Conservation (phyloP, 371 early-diverging fungal species). For the Batkoa obscura region DNA sequence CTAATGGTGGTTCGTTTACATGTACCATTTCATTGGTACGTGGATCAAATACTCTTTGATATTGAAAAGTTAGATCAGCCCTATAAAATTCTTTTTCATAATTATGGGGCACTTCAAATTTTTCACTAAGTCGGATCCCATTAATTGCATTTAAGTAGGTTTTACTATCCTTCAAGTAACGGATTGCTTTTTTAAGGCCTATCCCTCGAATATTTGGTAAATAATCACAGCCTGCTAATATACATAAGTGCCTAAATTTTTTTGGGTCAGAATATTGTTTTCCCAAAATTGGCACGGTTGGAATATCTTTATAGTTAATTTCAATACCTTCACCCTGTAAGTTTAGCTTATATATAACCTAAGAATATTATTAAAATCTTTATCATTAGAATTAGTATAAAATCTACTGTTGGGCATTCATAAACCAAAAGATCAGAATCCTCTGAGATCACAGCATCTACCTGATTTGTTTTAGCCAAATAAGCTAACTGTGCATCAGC, state of each 20-base stretch:
- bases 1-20: conserved; percentile 30
- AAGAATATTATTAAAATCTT: neutral
- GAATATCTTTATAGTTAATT: conserved; percentile 27
- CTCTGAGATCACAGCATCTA: conserved; percentile 80
- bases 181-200: conserved; percentile 70
- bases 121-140: conserved; percentile 14
- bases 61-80: conserved; percentile 63
- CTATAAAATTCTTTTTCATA: conserved; percentile 39
- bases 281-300: conserved; percentile 21
- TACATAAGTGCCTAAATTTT: conserved; percentile 76
- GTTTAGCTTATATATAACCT: conserved; percentile 68
- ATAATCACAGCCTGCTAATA: conserved; percentile 96
- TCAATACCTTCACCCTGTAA: conserved; percentile 39
- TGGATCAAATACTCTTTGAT: conserved; percentile 67
- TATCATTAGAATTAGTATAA: too few relatives aligned
- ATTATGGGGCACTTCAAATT: conserved; percentile 17
- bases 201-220: conserved; percentile 63
- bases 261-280: conserved; percentile 27
- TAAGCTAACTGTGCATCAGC: conserved; percentile 96
- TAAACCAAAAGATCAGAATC: conserved; percentile 95
- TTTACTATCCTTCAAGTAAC: conserved; percentile 25
- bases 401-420: conserved; percentile 37
- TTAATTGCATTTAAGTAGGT: conserved; percentile 14
- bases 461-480: conserved; percentile 45
- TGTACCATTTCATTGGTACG: conserved; percentile 18